Base-by-base conservation (phyloP, 1,284 basidiomycete genomes). In the Puccinia coronata region DNA sequence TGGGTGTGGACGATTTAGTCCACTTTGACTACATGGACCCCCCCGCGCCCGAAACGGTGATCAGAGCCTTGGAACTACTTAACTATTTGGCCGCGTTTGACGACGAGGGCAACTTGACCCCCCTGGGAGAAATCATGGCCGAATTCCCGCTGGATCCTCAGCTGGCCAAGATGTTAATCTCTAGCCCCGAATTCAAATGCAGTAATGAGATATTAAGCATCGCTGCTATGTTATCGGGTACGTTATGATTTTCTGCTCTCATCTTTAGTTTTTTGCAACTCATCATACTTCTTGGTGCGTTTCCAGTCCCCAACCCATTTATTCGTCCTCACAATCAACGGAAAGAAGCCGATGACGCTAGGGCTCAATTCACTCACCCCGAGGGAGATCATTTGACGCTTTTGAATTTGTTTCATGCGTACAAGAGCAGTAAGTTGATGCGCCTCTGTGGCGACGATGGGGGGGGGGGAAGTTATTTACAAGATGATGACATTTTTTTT, bases 81-180 rank as follows among this genome's bases (percentile, higher is more conserved):
- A 97, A 98, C 86, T 97, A 92, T 87, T 89, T 99, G 39, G 91
- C 92, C 4, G 96, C 96, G 0, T 89, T 99, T 82, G 95, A 99
- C 85, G 95, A 99, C 84, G 94, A 98, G 6, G 96, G 97, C 23
- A 91, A 94, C 82, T 87, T 99, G 79, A 99, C 96, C 0, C 87
- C 92, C 0, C 88, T 98, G 1, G 96, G 97, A 18, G 88, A 88
- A 67, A 93, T 96, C 82, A 98, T 99, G 96, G 96, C 96, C 16
- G 96, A 98, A 83, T 98, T 99, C 88, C 96, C 96, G 20, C 89
- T 99, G 39, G 97, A 99, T 86, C 96, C 97, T 43, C 96, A 98
- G 90, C 90, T 98, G 83, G 91, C 96, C 63, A 96, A 98, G 87
- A 93, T 97, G 91, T 90, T 99, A 80, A 95, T 98, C 82, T 91